These are phyloP conservation scores for Sclerotinia nivalis DNA, from an alignment of 2,329 filamentous ascomycete species.

Conservation along the genomic window DNA sequence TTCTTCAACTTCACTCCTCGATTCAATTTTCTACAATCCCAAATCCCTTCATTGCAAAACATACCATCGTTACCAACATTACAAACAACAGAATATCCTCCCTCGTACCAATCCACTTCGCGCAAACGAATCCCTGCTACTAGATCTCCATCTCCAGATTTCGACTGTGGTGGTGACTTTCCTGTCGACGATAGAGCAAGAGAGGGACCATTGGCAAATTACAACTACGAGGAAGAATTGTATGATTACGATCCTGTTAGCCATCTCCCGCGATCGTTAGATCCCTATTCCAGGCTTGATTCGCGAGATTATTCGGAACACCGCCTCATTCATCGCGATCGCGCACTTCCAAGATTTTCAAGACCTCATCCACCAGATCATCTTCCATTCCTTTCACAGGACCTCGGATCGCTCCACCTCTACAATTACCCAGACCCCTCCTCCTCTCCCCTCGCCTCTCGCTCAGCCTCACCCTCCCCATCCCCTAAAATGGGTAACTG, in stretches of 20 bases:
- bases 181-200: not conserved
- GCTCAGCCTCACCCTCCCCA: not conserved
- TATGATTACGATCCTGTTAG: not conserved
- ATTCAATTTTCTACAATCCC: not conserved
- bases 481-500: conserved; percentile 72
- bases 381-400: no score
- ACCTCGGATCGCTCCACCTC: no score
- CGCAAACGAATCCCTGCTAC: not conserved
- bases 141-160: not conserved
- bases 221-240: not conserved
- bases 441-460: not conserved
- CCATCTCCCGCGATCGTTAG: not conserved
- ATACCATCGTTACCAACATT: not conserved
- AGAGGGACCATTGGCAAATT: not conserved
- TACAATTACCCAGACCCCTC: not conserved
- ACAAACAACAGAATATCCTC: no score
- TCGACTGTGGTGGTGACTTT: not conserved
- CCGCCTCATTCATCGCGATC: not conserved
- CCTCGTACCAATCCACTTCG: not conserved
- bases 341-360: no score
- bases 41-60: not conserved
- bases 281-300: not conserved
- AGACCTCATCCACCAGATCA: no score
- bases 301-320: not conserved
- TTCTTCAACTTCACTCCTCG: not conserved